phyloP scores from a whole-genome alignment of 768 basidiomycete genomes.

The Sistotremastrum niveocremeum region DNA sequence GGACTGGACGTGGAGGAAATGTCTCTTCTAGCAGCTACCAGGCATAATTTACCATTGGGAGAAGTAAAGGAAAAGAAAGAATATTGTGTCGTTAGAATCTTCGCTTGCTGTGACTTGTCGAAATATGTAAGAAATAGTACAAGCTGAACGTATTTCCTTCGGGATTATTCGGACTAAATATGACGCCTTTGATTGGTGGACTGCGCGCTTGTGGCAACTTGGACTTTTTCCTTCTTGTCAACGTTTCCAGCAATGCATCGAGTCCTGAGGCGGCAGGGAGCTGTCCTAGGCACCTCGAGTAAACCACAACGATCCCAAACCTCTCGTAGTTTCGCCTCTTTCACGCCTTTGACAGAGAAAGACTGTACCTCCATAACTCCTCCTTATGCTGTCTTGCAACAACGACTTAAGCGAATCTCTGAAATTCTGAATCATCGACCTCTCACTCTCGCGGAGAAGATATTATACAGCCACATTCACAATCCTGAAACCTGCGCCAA shows the following conservation, averaged over 20 bases:
- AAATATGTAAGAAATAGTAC: no score
- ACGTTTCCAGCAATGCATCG: no score
- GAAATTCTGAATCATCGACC: conserved; percentile 57
- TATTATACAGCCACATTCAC: conserved; percentile 83
- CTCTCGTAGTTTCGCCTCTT: conserved; percentile 21
- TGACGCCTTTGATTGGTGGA: no score
- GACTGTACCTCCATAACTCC: conserved; percentile 70
- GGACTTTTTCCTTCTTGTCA: no score
- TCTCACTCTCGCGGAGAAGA: conserved; percentile 93
- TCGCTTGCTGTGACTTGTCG: no score
- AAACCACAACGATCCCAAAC: no score
- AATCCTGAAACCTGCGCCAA: conserved; percentile 59
- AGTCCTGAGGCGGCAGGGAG: no score
- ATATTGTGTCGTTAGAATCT: no score
- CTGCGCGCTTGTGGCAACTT: no score
- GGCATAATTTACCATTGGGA: conserved; percentile 27
- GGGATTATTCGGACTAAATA: no score
- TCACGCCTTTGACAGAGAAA: conserved; percentile 31
- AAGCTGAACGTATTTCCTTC: no score
- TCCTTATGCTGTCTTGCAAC: conserved; percentile 59
- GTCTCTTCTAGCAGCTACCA: conserved; percentile 83
- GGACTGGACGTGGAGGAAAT: conserved; percentile 95
- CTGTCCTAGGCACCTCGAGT: no score
- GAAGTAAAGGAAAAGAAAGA: not conserved
- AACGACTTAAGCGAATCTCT: conserved; percentile 59